These are phyloP conservation scores for Volvariella volvacea DNA, from an alignment of 1,284 basidiomycete species.

Conservation along the genomic window DNA sequence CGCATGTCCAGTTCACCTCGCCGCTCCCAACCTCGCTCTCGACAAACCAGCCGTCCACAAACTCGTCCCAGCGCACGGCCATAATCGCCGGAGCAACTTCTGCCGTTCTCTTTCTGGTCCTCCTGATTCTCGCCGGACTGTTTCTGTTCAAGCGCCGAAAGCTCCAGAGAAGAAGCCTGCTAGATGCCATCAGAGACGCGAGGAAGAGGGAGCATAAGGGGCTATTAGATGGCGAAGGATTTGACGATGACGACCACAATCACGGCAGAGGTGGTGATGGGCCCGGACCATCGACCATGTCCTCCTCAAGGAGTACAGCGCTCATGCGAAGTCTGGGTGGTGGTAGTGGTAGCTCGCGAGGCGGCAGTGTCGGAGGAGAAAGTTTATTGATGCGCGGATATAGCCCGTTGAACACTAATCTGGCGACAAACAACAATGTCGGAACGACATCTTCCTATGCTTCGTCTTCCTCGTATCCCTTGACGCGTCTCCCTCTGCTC, in stretches of 20 bases:
- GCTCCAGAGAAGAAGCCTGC: conserved; percentile 10
- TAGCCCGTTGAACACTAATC: too few relatives aligned
- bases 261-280: too few relatives aligned
- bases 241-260: conserved; percentile 22
- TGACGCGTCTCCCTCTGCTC: too few relatives aligned
- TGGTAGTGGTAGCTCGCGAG: too few relatives aligned
- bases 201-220: conserved; percentile 21
- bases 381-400: too few relatives aligned
- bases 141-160: conserved; percentile 20
- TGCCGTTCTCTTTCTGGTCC: conserved; percentile 18
- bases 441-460: too few relatives aligned
- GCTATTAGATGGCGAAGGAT: conserved; percentile 26
- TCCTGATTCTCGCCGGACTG: conserved; percentile 16
- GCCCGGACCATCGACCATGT: too few relatives aligned
- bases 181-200: conserved; percentile 7
- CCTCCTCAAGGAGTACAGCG: too few relatives aligned
- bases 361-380: too few relatives aligned
- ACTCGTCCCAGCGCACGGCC: conserved; percentile 15
- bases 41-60: conserved; percentile 9
- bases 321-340: too few relatives aligned
- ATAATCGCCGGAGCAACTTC: conserved; percentile 23
- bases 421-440: too few relatives aligned
- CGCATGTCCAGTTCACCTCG: conserved; percentile 12
- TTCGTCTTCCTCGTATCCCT: too few relatives aligned
- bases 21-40: conserved; percentile 21